Conservation (phyloP, 2,329 filamentous ascomycete species). For the Aspergillus alliaceus region DNA sequence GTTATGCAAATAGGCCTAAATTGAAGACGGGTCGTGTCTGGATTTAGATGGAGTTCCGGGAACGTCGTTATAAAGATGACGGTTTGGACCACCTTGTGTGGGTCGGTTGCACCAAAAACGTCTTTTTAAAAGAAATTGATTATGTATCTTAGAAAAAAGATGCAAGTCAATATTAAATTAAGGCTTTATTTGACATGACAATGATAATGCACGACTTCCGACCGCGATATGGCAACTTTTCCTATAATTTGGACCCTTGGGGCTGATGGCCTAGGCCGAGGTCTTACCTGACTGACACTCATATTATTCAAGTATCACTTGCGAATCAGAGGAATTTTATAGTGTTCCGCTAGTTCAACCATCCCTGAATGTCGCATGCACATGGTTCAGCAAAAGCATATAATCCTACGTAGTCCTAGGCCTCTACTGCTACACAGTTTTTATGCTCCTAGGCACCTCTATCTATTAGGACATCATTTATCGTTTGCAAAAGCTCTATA, state of each 20-base stretch:
- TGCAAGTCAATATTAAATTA: conserved; percentile 38
- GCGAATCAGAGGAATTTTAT: background rate
- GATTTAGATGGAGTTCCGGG: conserved; percentile 39
- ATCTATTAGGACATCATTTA: background rate
- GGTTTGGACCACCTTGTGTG: conserved; percentile 27
- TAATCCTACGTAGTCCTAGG: background rate
- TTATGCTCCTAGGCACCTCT: background rate
- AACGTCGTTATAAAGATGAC: conserved; percentile 32
- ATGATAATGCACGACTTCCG: conserved; percentile 2
- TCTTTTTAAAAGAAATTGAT: conserved; percentile 33
- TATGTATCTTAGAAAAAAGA: conserved; percentile 42
- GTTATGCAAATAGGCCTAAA: conserved; percentile 32
- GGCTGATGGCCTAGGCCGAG: background rate
- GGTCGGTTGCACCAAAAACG: conserved; percentile 33
- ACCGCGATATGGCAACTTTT: background rate
- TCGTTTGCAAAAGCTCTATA: background rate
- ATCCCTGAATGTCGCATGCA: background rate
- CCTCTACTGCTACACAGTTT: background rate
- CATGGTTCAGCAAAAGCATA: background rate
- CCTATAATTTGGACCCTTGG: background rate
- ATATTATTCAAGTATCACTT: background rate
- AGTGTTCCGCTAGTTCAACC: background rate
- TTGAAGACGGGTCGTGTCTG: conserved; percentile 22
- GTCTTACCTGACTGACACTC: background rate
- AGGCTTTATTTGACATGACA: conserved; percentile 40